Base-by-base conservation (phyloP, 1,284 basidiomycete species). In the Bondarzewia mesenterica region DNA sequence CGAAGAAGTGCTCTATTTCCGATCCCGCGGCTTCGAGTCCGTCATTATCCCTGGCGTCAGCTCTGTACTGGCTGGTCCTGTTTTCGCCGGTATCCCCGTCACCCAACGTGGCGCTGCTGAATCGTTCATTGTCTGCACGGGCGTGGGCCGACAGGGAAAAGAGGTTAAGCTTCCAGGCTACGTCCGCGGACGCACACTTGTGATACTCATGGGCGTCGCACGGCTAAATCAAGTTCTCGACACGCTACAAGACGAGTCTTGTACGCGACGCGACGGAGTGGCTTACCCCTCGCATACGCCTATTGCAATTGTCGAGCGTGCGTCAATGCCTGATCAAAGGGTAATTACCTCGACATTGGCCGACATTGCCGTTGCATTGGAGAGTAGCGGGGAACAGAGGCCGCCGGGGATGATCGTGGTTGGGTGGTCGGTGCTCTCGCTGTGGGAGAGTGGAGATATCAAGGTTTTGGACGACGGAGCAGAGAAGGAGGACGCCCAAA, bases 401-500 rank as follows among this genome's bases (percentile, higher is more conserved):
- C 93, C 94, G 5, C 95, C 95, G 0, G 94, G 93, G 2, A 94
- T 99, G 88, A 87, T 98, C 60, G 75, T 97, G 21, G 77, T 99
- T 52, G 94, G 95, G 0, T 98, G 94, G 94, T 77, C 85, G n/a
- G 81, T 85, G 8, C 58, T 83, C 52, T 77, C 80, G 18, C 63
- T 88, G 42, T 77, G 77, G 71, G 72, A 67, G 1, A 58, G 59
- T 48, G 84, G 75, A 5, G 78, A 80, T 58, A 69, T 74, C 46
- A 63, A 57, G 15, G 72, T 81, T 32, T 63, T 81, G 52, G 75
- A 77, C 54, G 74, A 75, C 7, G 69, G 63, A 12, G 72, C 64
- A 15, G 68, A 61, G 18, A 54, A 60, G 27, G 51, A 53, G 0
- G 84, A 87, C 57, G 67, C 70, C 21, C 64, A 66, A 44, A 69